Evolutionary conservation across 768 basidiomycete species (phyloP).

Genomic region (Suillus occidentalis): DNA sequence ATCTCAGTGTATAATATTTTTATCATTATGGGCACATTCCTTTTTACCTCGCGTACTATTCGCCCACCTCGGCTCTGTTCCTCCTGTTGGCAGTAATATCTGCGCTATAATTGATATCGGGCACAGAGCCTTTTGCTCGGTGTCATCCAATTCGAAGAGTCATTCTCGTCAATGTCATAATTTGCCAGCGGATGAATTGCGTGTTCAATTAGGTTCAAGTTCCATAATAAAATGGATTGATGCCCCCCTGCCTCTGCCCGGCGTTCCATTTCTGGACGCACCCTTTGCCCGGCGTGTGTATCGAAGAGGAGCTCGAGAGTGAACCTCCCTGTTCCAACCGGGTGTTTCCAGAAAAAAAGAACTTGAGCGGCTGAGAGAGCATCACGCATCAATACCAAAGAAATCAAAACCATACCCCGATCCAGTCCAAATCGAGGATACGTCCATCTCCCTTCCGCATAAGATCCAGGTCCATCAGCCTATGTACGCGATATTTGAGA

Average conservation of each 20-base stretch:
- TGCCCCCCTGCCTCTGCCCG: neutral
- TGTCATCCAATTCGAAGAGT: neutral
- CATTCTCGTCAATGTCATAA: neutral
- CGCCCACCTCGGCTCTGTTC: neutral
- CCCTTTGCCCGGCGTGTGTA: neutral
- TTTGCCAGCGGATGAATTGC: neutral
- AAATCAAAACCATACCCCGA: neutral
- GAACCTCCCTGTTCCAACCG: neutral
- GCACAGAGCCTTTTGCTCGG: neutral
- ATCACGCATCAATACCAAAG: neutral
- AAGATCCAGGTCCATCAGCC: neutral
- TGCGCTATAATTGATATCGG: neutral
- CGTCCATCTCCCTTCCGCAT: neutral
- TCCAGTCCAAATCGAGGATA: neutral
- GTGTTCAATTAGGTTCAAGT: neutral
- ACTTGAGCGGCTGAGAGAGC: neutral
- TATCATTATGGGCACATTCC: neutral
- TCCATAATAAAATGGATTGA: neutral
- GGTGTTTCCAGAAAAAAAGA: neutral
- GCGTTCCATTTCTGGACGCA: neutral
- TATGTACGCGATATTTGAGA: neutral
- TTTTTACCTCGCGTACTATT: neutral
- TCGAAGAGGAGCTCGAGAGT: neutral
- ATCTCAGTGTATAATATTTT: conserved; percentile 14
- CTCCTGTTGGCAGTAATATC: neutral